Conservation (phyloP, 495 filamentous ascomycete species). For the Talaromyces proteolyticus region DNA sequence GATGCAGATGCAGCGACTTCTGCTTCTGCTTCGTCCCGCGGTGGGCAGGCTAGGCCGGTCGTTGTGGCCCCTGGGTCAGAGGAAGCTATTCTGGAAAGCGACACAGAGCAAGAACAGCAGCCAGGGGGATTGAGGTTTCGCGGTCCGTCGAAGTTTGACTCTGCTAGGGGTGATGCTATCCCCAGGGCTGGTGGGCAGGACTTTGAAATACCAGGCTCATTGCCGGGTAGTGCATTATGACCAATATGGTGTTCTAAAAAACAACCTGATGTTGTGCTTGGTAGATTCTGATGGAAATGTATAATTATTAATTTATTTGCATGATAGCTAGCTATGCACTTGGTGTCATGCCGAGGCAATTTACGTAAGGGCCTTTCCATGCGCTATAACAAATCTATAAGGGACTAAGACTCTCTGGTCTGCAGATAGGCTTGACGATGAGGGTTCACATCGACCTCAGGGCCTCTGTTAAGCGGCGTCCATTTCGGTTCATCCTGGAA, state of each 20-base stretch:
- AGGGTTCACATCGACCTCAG: conserved; percentile 71
- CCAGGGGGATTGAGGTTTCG: conserved; percentile 33
- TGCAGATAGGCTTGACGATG: conserved; percentile 72
- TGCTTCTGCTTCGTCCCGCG: conserved; percentile 19
- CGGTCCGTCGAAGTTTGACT: conserved; percentile 27
- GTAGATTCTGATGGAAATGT: no score
- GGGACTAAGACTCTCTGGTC: no score
- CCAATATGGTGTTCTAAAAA: no score
- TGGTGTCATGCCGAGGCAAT: not conserved
- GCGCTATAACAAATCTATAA: no score
- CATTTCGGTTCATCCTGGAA: conserved; percentile 99
- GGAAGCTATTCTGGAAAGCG: not conserved
- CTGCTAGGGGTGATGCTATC: conserved; percentile 3
- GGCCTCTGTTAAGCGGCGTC: conserved; percentile 83
- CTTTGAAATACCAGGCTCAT: not conserved
- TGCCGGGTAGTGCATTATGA: not conserved
- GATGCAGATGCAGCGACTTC: conserved; percentile 38
- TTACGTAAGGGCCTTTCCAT: no score
- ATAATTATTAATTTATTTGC: not conserved
- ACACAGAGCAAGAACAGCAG: conserved; percentile 4
- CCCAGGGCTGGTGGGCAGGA: not conserved
- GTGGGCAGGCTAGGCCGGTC: not conserved
- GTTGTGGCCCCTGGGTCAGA: not conserved
- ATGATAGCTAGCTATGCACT: not conserved
- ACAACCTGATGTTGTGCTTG: no score